A percentile compares a stretch with the other conserved stretches of the same genome.
Evolutionary conservation across 768 basidiomycete species (phyloP).

Genomic region (Clitopilus passeckerianus): DNA sequence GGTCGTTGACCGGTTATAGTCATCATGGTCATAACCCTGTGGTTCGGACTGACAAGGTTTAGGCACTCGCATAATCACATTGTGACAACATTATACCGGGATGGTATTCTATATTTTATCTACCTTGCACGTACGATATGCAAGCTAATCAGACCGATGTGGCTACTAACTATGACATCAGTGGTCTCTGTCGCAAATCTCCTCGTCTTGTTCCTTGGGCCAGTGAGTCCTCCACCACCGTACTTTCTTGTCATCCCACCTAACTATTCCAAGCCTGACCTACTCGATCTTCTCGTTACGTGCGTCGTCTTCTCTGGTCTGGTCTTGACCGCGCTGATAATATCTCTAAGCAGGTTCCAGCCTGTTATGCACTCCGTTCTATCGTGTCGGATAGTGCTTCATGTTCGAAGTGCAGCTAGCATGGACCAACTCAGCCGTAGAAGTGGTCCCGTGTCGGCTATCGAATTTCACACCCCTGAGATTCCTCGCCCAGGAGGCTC

Average conservation of each 20-base stretch:
- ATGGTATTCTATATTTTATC: slow-evolving; percentile 6
- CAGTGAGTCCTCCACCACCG: neutral
- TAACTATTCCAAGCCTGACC: neutral
- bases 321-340: neutral
- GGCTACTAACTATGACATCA: neutral
- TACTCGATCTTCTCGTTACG: neutral
- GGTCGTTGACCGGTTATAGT: neutral
- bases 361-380: slow-evolving; percentile 1
- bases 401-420: neutral
- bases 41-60: slow-evolving; percentile 3
- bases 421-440: neutral
- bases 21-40: slow-evolving; percentile 4
- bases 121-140: slow-evolving; percentile 3
- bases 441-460: neutral
- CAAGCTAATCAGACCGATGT: no score
- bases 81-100: slow-evolving; percentile 3
- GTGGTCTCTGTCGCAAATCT: neutral
- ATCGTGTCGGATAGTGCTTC: neutral
- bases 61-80: slow-evolving; percentile 1
- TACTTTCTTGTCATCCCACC: neutral
- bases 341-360: neutral
- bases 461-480: neutral
- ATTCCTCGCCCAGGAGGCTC: neutral
- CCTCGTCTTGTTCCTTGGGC: neutral
- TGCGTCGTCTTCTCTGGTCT: neutral